phyloP scores from a whole-genome alignment of 208 protist genomes.

The Leishmania lainsoni region DNA sequence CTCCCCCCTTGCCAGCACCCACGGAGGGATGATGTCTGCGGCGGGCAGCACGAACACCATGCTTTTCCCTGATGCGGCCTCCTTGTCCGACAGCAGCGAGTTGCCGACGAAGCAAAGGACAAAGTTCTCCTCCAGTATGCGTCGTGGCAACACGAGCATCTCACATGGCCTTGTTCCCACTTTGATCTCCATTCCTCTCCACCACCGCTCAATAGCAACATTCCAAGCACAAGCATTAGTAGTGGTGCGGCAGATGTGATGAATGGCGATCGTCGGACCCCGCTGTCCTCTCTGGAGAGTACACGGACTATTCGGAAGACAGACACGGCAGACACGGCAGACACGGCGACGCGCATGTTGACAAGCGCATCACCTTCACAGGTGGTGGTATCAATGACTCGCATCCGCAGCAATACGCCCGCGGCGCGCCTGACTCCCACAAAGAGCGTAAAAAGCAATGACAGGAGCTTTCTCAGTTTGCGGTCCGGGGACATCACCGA shows the following conservation, averaged over 20 bases:
- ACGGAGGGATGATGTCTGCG: neutral
- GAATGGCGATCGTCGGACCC: neutral
- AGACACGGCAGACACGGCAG: neutral
- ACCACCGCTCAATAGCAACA: slow-evolving; percentile 3
- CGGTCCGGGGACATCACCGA: slow-evolving; percentile 4
- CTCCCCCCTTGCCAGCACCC: slow-evolving; percentile 24
- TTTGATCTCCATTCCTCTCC: neutral
- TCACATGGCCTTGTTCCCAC: neutral
- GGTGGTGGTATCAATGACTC: slow-evolving; percentile 10
- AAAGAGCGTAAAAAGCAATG: slow-evolving; percentile 5
- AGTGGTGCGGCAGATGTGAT: neutral
- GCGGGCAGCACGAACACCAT: slow-evolving; percentile 11
- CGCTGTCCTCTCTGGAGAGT: slow-evolving; percentile 1
- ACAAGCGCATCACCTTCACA: slow-evolving; percentile 15
- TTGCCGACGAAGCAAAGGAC: slow-evolving; percentile 1
- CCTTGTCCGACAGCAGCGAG: slow-evolving; percentile 17
- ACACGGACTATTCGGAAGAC: neutral
- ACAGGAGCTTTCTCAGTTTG: neutral
- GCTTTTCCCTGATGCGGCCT: slow-evolving; percentile 19
- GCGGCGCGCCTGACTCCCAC: slow-evolving; percentile 1
- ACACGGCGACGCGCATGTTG: neutral
- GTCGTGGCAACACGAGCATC: slow-evolving; percentile 9
- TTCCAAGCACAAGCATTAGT: neutral
- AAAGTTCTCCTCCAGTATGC: slow-evolving; percentile 3
- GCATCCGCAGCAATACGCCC: neutral